These are phyloP conservation scores for Diophrys sp. DNA, from an alignment of 73 alveolate species.

Conservation along the genomic window DNA sequence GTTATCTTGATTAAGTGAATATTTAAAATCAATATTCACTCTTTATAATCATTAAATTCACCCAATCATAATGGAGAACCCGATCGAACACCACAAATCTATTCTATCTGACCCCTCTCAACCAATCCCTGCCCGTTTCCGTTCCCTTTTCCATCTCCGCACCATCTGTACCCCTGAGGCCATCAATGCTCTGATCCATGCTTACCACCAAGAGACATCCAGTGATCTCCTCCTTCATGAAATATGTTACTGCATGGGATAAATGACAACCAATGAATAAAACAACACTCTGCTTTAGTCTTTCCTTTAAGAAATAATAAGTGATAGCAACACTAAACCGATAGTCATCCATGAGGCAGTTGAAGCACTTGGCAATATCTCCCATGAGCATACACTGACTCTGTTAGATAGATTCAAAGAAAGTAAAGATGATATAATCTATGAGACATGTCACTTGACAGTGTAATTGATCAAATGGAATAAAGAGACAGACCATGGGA, in stretches of 20 bases:
- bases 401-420: conserved; percentile 56
- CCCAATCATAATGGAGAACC: too few relatives aligned
- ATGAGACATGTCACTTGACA: conserved; percentile 59
- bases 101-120: too few relatives aligned
- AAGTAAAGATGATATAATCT: conserved; percentile 21
- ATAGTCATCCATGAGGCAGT: conserved; percentile 79
- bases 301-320: conserved; percentile 44
- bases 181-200: conserved; percentile 47
- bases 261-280: conserved; percentile 50
- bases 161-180: conserved; percentile 50
- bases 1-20: too few relatives aligned
- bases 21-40: too few relatives aligned
- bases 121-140: conserved; percentile 17
- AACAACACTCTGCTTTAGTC: conserved; percentile 26
- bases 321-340: conserved; percentile 35
- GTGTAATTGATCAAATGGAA: conserved; percentile 47
- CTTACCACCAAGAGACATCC: conserved; percentile 35
- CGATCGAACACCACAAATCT: too few relatives aligned
- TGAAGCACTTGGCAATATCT: conserved; percentile 68
- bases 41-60: too few relatives aligned
- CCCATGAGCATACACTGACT: conserved; percentile 34
- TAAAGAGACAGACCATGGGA: conserved; percentile 48
- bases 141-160: conserved; percentile 56
- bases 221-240: conserved; percentile 67
- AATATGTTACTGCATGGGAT: conserved; percentile 72